Evolutionary conservation across 768 basidiomycete species (phyloP).

Genomic region (Agrocybe chaxingu): DNA sequence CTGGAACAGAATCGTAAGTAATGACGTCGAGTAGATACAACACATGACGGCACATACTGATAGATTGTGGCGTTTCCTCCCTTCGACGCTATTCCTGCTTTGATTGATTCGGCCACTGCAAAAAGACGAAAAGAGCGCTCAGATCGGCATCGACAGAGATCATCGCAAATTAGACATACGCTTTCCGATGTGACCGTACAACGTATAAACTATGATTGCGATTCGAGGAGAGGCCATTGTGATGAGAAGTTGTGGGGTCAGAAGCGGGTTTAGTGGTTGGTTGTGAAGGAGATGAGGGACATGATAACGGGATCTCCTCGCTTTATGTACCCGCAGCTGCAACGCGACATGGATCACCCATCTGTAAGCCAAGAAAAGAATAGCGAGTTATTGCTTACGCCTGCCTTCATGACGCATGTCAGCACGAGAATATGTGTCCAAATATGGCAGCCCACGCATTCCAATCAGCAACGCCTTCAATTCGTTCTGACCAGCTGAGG

Average conservation of each 20-base stretch:
- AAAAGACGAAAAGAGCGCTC: constrained; percentile 2
- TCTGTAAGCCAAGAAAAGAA: too few species aligned
- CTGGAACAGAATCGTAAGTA: constrained; percentile 29
- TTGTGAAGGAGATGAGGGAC: too few species aligned
- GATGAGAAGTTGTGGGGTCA: constrained; percentile 2
- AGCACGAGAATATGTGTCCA: too few species aligned
- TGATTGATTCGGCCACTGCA: constrained; percentile 59
- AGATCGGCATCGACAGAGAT: not conserved
- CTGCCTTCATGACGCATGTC: too few species aligned
- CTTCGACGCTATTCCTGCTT: constrained; percentile 41
- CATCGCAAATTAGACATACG: constrained; percentile 35
- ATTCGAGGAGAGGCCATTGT: constrained; percentile 50
- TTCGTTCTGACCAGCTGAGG: too few species aligned
- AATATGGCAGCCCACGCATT: too few species aligned
- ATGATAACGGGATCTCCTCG: too few species aligned
- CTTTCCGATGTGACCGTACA: constrained; percentile 73
- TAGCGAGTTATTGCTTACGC: too few species aligned
- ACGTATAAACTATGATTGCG: constrained; percentile 70
- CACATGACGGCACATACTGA: constrained; percentile 38
- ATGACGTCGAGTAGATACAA: not conserved
- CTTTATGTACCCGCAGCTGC: too few species aligned
- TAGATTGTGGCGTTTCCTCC: constrained; percentile 51
- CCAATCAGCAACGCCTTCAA: too few species aligned
- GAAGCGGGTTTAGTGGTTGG: not conserved
- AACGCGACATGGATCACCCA: too few species aligned